Base-by-base conservation (phyloP, 352 stramenopile species). In the Phytopythium boreale region DNA sequence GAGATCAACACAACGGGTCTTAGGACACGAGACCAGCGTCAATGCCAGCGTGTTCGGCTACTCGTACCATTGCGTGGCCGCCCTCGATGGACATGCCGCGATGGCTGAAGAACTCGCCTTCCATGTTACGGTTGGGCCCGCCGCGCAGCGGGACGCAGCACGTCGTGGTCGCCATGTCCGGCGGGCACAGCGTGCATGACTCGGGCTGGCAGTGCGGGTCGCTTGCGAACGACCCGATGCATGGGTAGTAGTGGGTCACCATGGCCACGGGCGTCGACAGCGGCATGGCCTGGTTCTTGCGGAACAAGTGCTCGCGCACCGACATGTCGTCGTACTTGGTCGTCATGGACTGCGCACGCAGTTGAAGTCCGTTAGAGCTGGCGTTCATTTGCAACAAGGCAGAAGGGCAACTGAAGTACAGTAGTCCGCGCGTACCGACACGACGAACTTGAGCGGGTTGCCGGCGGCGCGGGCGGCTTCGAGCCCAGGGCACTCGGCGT, bases 261-360 rank as follows among this genome's bases (percentile, higher is more conserved):
- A 87, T 86, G 37, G 82, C 77, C 2, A 93, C 80, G 3, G 84
- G 80, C 41, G 81, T 92, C 10, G 82, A 90, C 24, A 93, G 68
- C 53, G 82, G 78, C 84, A 93, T 92, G 14, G 81, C 84, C 62
- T 91, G 77, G 34, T 92, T 90, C 64, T 84, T 84, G 46, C 77
- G 72, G 63, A 90, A 82, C 53, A 93, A 66, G 60, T 88, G 77
- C 61, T 89, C 80, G 47, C 81, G 74, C 20, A 90, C 82, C 27
- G 84, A 89, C 80, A 90, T 88, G 55, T 93, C 82, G 1, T 93
- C 82, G 61, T 92, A 93, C 68, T 87, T 89, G 29, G 84, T 91
- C 4, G 84, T 76, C 80, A 93, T 91, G 44, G 62, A 80, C 82
- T 92, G 44, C 12, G 20, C 20, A 22, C 43, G 14, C 55, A 3